Base-by-base conservation (phyloP, 2,329 filamentous ascomycete species). In the Colletotrichum sp. region DNA sequence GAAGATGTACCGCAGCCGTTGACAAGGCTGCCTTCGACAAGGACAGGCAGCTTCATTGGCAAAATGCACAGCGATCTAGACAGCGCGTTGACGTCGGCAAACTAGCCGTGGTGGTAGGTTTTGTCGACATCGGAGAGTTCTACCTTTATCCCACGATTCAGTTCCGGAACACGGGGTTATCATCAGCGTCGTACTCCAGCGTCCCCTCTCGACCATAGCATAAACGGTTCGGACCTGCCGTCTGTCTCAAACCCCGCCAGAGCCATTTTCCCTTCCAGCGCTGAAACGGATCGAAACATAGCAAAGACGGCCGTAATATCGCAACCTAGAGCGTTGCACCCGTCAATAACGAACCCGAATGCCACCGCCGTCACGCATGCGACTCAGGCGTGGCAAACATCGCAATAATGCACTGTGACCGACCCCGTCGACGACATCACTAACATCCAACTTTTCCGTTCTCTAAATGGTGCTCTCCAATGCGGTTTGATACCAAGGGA, bases 271-370 rank as follows among this genome's bases (percentile, higher is more conserved):
- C 18, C 21, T 15, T 13, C 12, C 21, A n/a, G 44, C 21, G 34
- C 24, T 72, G 72, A 72, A 75, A 75, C 68, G 68, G 52, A 72
- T 57, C 21, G 60, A 71, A 75, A 67, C 39, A 32, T 52, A 28
- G 18, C 44, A 8, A 18, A 21, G n/a, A 24, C 44, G 44, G 52
- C 24, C 62, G 68, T 44, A 39, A 28, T 9, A 39, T 72, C 32
- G 30, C 62, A 28, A 75, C 52, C 32, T 16, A 26, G 49, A 34
- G 60, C 44, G 68, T 75, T 67, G 68, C 72, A 72, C 52, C 66
- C 36, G 52, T 62, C 62, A 55, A 55, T 13, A 21, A 55, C 16
- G 16, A 24, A 30, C 62, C 60, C 62, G 62, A 66, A 72, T 24
- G 26, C 18, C 34, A 66, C 68, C 34, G n/a, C 21, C n/a, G 49